A percentile compares a stretch with the other conserved stretches of the same genome.
Conservation (phyloP, 192 early-diverging fungal genomes). For the Rhizophagus prolifer region DNA sequence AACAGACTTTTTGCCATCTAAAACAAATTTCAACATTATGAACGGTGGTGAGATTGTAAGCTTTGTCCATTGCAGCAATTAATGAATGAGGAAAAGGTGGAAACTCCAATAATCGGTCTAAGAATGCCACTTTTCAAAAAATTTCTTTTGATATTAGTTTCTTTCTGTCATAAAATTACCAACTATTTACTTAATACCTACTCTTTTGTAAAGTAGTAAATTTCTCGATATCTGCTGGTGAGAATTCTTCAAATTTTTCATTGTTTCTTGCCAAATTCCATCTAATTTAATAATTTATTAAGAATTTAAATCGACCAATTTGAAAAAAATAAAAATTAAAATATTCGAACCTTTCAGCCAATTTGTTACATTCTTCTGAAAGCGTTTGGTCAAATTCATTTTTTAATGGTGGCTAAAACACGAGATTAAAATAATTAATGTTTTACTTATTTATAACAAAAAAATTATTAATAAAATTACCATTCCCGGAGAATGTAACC, state of each 20-base stretch:
- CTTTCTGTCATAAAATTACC: background rate
- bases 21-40: slow-evolving; percentile 86
- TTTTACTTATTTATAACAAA: no score
- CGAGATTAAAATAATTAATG: no score
- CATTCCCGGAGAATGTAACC: slow-evolving; percentile 91
- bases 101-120: slow-evolving; percentile 70
- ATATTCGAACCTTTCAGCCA: slow-evolving; percentile 58
- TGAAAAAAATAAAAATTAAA: background rate
- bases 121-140: slow-evolving; percentile 64
- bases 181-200: slow-evolving; percentile 9
- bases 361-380: slow-evolving; percentile 70
- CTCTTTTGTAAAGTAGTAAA: slow-evolving; percentile 77
- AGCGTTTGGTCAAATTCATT: slow-evolving; percentile 79
- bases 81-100: slow-evolving; percentile 55
- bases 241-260: slow-evolving; percentile 55
- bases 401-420: slow-evolving; percentile 12
- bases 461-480: slow-evolving; percentile 34
- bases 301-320: no score
- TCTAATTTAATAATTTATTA: background rate
- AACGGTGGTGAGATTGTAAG: slow-evolving; percentile 68
- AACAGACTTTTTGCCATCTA: slow-evolving; percentile 82
- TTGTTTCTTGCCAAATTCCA: slow-evolving; percentile 66
- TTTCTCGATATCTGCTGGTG: slow-evolving; percentile 56
- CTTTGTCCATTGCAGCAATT: slow-evolving; percentile 66
- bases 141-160: background rate